Evolutionary conservation across 441 rosid species (phyloP).

Genomic region (Brassica hybrid): DNA sequence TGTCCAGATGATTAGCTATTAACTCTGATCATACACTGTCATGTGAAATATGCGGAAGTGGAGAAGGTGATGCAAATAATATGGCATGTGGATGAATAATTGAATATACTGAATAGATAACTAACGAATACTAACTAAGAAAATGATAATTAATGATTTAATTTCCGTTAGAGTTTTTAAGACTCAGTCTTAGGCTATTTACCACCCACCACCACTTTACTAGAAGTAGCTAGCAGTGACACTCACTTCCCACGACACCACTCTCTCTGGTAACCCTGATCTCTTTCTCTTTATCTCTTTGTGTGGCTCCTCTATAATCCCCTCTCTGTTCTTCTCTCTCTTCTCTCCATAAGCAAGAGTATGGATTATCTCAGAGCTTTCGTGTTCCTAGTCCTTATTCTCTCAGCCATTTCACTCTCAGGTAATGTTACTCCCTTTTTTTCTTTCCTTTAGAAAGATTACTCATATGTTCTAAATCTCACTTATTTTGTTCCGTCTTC

Average conservation of each 20-base stretch:
- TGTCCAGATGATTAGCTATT: slow-evolving; percentile 24
- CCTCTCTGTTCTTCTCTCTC: slow-evolving; percentile 30
- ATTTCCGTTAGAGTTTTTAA: slow-evolving; percentile 2
- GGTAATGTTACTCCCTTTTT: slow-evolving; percentile 37
- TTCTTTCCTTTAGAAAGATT: slow-evolving; percentile 1
- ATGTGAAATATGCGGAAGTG: neutral
- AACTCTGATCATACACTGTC: slow-evolving; percentile 17
- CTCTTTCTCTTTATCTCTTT: slow-evolving; percentile 4
- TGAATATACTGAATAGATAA: neutral
- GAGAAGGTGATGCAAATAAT: too few species aligned
- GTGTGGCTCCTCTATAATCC: slow-evolving; percentile 9
- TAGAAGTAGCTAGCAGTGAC: slow-evolving; percentile 2
- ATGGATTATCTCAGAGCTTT: slow-evolving; percentile 40
- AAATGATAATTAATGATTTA: neutral
- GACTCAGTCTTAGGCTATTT: slow-evolving; percentile 21
- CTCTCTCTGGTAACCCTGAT: slow-evolving; percentile 15
- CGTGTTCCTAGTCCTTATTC: slow-evolving; percentile 31
- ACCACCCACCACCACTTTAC: slow-evolving; percentile 6
- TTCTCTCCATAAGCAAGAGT: slow-evolving; percentile 40
- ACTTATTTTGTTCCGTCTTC: neutral
- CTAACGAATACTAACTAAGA: neutral
- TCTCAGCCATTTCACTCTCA: slow-evolving; percentile 45
- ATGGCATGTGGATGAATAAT: neutral
- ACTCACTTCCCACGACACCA: slow-evolving; percentile 23
- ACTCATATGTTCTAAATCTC: neutral